These are phyloP conservation scores for Prorocentrum cordatum DNA, from an alignment of 169 alveolate species.

Conservation along the genomic window DNA sequence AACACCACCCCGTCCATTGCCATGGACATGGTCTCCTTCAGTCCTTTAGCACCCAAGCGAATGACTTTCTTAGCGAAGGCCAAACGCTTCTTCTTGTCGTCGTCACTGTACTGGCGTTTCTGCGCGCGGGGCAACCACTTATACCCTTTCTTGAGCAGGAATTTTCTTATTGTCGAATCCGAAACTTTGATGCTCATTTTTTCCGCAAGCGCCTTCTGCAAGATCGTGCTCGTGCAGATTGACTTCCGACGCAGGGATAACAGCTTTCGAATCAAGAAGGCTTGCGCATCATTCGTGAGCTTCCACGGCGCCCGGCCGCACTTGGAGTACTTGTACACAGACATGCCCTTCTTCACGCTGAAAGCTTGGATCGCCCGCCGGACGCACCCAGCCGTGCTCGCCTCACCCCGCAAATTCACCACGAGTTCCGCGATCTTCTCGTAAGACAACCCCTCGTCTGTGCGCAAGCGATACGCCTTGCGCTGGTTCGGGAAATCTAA, in stretches of 20 bases:
- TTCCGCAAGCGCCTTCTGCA: not conserved
- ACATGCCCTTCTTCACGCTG: not conserved
- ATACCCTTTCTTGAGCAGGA: not conserved
- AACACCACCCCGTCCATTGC: not conserved
- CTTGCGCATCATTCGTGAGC: not conserved
- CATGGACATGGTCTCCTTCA: not conserved
- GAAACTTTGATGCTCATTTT: not conserved
- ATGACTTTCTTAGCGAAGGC: not conserved
- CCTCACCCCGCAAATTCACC: not conserved
- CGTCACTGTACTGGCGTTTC: not conserved
- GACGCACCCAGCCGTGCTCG: not conserved
- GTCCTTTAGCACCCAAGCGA: not conserved
- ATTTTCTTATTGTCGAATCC: not conserved
- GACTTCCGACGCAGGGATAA: not conserved
- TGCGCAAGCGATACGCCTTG: not conserved
- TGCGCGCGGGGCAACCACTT: slow-evolving; percentile 15
- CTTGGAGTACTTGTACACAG: not conserved
- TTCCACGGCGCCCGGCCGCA: not conserved
- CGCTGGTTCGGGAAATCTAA: not conserved
- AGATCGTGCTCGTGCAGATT: not conserved
- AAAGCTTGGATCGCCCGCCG: not conserved
- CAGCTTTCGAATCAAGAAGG: not conserved
- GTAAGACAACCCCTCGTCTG: not conserved
- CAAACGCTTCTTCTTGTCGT: not conserved
- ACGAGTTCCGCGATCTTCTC: not conserved